These are phyloP conservation scores for Candida sojae DNA, from an alignment of 1,139 yeast genomes.

Conservation along the genomic window DNA sequence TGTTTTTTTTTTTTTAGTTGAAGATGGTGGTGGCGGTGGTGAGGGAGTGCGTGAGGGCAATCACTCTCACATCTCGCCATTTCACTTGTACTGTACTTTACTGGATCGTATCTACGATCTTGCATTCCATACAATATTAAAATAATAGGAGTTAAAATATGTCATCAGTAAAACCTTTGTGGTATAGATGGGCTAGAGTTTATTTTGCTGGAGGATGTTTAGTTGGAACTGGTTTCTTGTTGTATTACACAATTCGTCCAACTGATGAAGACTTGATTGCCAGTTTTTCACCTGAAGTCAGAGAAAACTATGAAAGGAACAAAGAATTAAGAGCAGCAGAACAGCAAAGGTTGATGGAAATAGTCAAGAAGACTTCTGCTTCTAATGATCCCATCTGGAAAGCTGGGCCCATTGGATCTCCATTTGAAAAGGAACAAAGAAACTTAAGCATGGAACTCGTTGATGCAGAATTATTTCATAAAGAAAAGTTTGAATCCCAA, in stretches of 20 bases:
- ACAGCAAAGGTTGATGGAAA: slow-evolving; percentile 64
- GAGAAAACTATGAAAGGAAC: slow-evolving; percentile 73
- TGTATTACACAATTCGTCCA: slow-evolving; percentile 75
- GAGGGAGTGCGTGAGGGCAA: too few relatives aligned
- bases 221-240: slow-evolving; percentile 64
- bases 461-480: slow-evolving; percentile 52
- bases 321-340: slow-evolving; percentile 63
- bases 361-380: slow-evolving; percentile 60
- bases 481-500: slow-evolving; percentile 46
- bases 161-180: slow-evolving; percentile 37
- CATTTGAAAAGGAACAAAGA: slow-evolving; percentile 52
- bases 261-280: slow-evolving; percentile 79
- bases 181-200: slow-evolving; percentile 64
- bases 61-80: too few relatives aligned
- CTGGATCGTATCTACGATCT: too few relatives aligned
- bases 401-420: slow-evolving; percentile 68
- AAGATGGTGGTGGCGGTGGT: too few relatives aligned
- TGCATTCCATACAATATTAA: background rate
- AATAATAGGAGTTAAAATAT: slow-evolving; percentile 4
- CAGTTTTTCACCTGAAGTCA: slow-evolving; percentile 77
- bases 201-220: slow-evolving; percentile 59
- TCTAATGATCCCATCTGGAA: slow-evolving; percentile 81
- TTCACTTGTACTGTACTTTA: too few relatives aligned
- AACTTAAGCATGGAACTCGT: slow-evolving; percentile 41
- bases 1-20: too few relatives aligned